These are phyloP conservation scores for Puccinellia tenuiflora DNA, from an alignment of 176 grass and related monocot species.

Conservation along the genomic window DNA sequence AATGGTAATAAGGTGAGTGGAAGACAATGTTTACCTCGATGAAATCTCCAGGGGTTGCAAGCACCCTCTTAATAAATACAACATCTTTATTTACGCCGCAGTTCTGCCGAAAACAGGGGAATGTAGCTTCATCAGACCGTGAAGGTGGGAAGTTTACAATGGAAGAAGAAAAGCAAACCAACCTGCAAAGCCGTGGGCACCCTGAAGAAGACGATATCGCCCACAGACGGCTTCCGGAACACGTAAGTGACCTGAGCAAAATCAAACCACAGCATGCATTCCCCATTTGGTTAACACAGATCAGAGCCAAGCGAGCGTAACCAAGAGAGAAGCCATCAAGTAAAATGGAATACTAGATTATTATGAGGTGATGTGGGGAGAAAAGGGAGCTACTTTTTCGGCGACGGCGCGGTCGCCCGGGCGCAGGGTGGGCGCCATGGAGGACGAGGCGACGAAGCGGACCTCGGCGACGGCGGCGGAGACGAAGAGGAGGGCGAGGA, in stretches of 20 bases:
- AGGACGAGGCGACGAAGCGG: slow-evolving; percentile 49
- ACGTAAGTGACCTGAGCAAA: slow-evolving; percentile 43
- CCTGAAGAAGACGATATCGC: slow-evolving; percentile 44
- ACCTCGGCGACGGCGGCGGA: slow-evolving; percentile 42
- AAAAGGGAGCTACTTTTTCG: not conserved
- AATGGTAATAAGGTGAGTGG: not conserved
- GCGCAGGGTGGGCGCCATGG: slow-evolving; percentile 46
- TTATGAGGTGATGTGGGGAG: not conserved
- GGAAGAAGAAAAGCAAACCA: not conserved
- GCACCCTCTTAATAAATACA: slow-evolving; percentile 47
- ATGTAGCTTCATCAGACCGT: not conserved
- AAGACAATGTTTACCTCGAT: slow-evolving; percentile 63
- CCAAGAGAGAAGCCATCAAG: not conserved
- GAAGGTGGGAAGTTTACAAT: not conserved
- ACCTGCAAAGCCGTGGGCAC: slow-evolving; percentile 23
- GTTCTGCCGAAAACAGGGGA: slow-evolving; percentile 17
- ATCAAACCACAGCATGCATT: not conserved
- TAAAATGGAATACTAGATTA: not conserved
- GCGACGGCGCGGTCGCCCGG: slow-evolving; percentile 38
- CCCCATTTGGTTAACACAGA: not conserved
- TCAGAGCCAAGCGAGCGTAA: not conserved
- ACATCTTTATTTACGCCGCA: slow-evolving; percentile 40
- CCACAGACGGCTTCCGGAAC: slow-evolving; percentile 42
- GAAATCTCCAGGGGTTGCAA: slow-evolving; percentile 48
- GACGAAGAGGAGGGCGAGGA: slow-evolving; percentile 39